Percentiles rank a stretch among this genome's conserved stretches.
These are phyloP conservation scores for Globisporangium spinosum DNA, from an alignment of 352 stramenopile species.

Conservation along the genomic window DNA sequence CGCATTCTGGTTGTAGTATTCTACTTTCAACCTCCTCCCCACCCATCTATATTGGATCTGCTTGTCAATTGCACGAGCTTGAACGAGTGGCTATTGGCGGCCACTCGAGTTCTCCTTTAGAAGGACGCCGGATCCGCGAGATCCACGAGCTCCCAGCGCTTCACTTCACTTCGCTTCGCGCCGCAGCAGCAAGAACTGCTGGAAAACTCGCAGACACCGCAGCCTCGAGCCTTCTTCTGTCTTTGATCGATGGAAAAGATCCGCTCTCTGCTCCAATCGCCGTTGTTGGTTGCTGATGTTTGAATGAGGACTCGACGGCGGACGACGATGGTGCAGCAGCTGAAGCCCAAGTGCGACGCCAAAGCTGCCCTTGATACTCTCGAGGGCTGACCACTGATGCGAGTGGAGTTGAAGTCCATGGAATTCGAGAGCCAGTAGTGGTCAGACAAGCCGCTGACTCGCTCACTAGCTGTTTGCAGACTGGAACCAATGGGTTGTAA, in stretches of 20 bases:
- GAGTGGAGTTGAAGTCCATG: neutral
- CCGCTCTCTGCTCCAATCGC: neutral
- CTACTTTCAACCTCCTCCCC: too few species aligned
- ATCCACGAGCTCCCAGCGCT: conserved; percentile 27
- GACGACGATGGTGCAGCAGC: neutral
- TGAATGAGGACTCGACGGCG: neutral
- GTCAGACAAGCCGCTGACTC: neutral
- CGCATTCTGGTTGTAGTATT: too few species aligned
- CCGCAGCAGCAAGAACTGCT: conserved; percentile 52
- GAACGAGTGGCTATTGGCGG: too few species aligned
- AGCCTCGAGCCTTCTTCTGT: conserved; percentile 10
- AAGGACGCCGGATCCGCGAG: neutral
- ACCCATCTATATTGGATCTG: too few species aligned
- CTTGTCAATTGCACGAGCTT: too few species aligned
- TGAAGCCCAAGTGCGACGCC: conserved; percentile 9
- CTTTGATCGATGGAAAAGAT: neutral
- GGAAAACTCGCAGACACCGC: conserved; percentile 47
- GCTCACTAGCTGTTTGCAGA: conserved; percentile 38
- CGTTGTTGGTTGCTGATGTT: neutral
- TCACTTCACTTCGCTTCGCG: conserved; percentile 39
- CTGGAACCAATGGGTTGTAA: conserved; percentile 41
- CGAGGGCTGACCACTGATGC: conserved; percentile 17
- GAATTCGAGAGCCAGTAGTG: too few species aligned
- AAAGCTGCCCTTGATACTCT: conserved; percentile 42
- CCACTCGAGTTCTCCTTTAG: neutral